phyloP scores from a whole-genome alignment of 805 yeast genomes.

The Naumovozyma dairenensis region DNA sequence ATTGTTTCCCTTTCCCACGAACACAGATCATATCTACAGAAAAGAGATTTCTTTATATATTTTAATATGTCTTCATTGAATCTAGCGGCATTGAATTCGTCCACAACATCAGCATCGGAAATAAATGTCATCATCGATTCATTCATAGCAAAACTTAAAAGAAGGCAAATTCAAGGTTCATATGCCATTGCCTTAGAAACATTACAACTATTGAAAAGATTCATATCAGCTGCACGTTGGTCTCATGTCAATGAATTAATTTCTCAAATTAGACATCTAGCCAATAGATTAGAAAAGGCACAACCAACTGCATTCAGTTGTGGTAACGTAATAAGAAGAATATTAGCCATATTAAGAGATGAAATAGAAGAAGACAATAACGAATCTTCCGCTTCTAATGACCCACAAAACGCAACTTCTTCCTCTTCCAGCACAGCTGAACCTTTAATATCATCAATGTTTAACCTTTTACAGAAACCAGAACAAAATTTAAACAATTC shows the following conservation, averaged over 20 bases:
- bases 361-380: constrained; percentile 52
- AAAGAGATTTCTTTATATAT: too few relatives aligned
- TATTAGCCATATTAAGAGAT: constrained; percentile 77
- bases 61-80: constrained; percentile 10
- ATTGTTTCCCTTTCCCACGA: too few relatives aligned
- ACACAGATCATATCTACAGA: too few relatives aligned
- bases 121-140: constrained; percentile 34
- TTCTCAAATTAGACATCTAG: constrained; percentile 60
- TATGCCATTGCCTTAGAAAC: constrained; percentile 77
- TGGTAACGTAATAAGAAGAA: constrained; percentile 87
- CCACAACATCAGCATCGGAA: constrained; percentile 19
- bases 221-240: constrained; percentile 87
- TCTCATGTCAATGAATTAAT: constrained; percentile 63
- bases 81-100: constrained; percentile 1
- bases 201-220: constrained; percentile 77
- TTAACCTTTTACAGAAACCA: constrained; percentile 61
- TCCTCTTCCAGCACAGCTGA: constrained; percentile 20
- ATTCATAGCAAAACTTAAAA: constrained; percentile 52
- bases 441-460: constrained; percentile 75
- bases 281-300: constrained; percentile 59
- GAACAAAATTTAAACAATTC: constrained; percentile 17
- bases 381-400: constrained; percentile 11
- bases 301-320: constrained; percentile 83
- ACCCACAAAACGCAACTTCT: constrained; percentile 4
- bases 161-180: constrained; percentile 78